Evolutionary conservation across 768 basidiomycete genomes (phyloP).

Genomic region (Suillus tomentosus): DNA sequence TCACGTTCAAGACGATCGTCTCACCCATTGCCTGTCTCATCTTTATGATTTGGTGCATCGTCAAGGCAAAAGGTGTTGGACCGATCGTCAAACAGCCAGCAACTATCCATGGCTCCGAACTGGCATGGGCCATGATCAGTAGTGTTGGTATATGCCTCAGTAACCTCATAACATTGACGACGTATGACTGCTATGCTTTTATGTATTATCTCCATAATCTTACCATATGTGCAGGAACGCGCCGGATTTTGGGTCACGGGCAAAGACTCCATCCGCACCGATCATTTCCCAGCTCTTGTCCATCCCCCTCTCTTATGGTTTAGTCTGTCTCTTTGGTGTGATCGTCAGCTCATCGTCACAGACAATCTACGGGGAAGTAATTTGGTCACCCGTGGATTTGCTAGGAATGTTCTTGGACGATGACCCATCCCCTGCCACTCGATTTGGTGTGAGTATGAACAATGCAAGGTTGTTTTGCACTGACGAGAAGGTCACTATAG

Average conservation of each 20-base stretch:
- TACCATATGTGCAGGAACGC: constrained; percentile 47
- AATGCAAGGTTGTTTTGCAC: not conserved
- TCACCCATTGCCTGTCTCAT: constrained; percentile 61
- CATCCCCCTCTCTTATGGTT: constrained; percentile 66
- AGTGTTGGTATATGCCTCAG: constrained; percentile 70
- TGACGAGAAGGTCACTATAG: constrained; percentile 24
- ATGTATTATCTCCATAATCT: not conserved
- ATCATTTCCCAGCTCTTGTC: constrained; percentile 62
- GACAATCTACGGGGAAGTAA: constrained; percentile 67
- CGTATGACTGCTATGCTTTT: constrained; percentile 37
- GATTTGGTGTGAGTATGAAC: constrained; percentile 51
- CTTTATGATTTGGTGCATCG: constrained; percentile 75
- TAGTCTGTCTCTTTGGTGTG: constrained; percentile 75
- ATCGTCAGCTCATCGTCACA: constrained; percentile 73
- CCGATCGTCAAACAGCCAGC: constrained; percentile 65
- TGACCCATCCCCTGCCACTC: constrained; percentile 54
- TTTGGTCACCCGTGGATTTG: constrained; percentile 74
- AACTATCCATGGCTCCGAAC: constrained; percentile 56
- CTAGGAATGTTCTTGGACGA: constrained; percentile 64
- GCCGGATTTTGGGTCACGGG: constrained; percentile 64
- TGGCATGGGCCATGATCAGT: constrained; percentile 71
- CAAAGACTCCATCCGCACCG: constrained; percentile 51
- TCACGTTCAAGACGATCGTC: constrained; percentile 71
- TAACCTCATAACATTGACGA: constrained; percentile 71
- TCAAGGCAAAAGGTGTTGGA: constrained; percentile 72